Conservation (phyloP, 1,284 basidiomycete species). For the Cryptococcus wingfieldii region DNA sequence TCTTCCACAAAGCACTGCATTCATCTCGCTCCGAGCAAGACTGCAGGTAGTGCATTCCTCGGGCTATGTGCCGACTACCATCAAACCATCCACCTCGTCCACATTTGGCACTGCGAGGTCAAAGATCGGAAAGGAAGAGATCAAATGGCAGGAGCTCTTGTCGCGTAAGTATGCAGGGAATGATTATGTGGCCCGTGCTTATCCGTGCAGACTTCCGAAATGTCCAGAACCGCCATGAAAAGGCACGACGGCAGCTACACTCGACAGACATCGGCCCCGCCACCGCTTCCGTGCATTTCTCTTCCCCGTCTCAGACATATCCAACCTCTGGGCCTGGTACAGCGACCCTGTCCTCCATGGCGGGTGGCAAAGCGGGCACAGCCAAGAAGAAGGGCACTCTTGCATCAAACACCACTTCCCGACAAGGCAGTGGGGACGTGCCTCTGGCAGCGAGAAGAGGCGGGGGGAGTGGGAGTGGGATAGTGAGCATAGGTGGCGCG, state of each 20-base stretch:
- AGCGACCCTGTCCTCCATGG: background rate
- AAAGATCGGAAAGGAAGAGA: conserved; percentile 74
- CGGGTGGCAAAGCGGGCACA: conserved; percentile 17
- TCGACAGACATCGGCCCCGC: conserved; percentile 27
- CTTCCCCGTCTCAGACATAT: conserved; percentile 36
- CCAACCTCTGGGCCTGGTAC: conserved; percentile 3
- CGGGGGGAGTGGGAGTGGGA: conserved; percentile 7
- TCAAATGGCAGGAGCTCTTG: conserved; percentile 89
- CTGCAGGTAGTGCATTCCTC: conserved; percentile 91
- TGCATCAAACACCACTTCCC: background rate
- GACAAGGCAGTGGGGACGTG: conserved; percentile 8
- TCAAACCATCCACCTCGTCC: conserved; percentile 8
- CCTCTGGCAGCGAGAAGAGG: conserved; percentile 42
- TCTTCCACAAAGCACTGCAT: conserved; percentile 93
- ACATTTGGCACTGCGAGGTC: conserved; percentile 55
- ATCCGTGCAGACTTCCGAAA: conserved; percentile 60
- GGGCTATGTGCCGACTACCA: conserved; percentile 79
- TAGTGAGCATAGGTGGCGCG: conserved; percentile 36
- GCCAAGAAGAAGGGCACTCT: conserved; percentile 21
- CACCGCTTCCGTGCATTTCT: conserved; percentile 32
- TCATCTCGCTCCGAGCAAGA: conserved; percentile 89
- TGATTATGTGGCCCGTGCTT: background rate
- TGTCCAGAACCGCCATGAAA: conserved; percentile 80
- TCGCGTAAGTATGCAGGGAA: conserved; percentile 53
- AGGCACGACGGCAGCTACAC: conserved; percentile 60